Evolutionary conservation across 345 rosid species (phyloP).

Genomic region (Syzygium oleosum): DNA sequence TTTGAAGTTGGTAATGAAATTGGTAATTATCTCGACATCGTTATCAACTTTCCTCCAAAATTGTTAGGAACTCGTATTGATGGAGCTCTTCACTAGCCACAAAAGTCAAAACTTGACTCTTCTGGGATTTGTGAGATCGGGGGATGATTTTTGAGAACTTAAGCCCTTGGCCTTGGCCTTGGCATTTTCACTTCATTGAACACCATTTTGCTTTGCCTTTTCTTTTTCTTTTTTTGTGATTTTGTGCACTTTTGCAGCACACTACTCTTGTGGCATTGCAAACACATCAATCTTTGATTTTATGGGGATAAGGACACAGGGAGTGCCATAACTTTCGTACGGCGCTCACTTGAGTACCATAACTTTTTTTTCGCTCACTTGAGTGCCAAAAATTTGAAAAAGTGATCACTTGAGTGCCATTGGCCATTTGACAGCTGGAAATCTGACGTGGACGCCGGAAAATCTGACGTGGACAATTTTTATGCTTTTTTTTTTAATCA

Average conservation of each 20-base stretch:
- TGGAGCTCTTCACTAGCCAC: not conserved
- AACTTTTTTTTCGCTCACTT: no score
- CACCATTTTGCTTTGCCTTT: not conserved
- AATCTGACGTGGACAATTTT: no score
- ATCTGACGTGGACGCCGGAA: no score
- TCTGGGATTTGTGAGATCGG: not conserved
- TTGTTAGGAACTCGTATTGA: not conserved
- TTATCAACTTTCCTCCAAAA: not conserved
- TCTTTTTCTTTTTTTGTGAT: not conserved
- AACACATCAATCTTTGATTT: not conserved
- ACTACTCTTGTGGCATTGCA: not conserved
- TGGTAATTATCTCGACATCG: not conserved
- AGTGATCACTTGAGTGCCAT: no score
- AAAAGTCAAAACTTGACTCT: not conserved
- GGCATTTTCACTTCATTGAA: not conserved
- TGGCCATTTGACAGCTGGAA: no score
- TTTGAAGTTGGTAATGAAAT: not conserved
- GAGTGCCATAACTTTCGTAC: no score
- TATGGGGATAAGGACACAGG: not conserved
- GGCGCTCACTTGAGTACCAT: no score
- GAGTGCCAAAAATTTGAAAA: no score
- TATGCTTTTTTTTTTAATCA: no score
- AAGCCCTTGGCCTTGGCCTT: not conserved
- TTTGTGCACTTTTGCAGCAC: not conserved
- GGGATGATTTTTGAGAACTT: not conserved